Base-by-base conservation (phyloP, 768 basidiomycete genomes). In the Psilocybe cubensis region DNA sequence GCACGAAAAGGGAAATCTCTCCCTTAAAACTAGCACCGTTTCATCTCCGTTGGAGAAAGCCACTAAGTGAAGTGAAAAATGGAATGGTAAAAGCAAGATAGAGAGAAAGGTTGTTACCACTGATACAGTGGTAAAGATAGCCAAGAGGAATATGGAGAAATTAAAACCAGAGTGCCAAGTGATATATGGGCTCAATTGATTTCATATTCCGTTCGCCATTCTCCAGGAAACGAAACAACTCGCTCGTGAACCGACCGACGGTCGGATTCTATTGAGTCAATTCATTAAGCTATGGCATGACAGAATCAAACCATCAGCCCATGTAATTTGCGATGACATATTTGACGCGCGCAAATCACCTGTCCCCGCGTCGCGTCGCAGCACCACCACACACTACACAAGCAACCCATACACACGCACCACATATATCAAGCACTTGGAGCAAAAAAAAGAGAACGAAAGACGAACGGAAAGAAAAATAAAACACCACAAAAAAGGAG, bases 231-330 rank as follows among this genome's bases (percentile, higher is more conserved):
- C 40, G 20, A 38, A 18, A 25, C 47, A 21, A 56, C 24, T 49
- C 46, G 54, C 29, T 44, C 25, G 17, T 20, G 56, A 57, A 57
- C 49, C 56, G 42, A 42, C 27, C 43, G 40, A 38, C 12, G 35
- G 7, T 38, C 35, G 35, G 35, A 14, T 38, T 38, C 35, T 38
- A 38, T 38, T 38, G 14, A 38, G 35, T 38, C 35, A 17, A 38
- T 38, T 38, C 35, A 38, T 38, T 38, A 38, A 38, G 35, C 35
- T n/a, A 14, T 38, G 35, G 35, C 35, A 42, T 53, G 52, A 54
- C 58, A 59, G 38, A 59, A 59, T 59, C 58, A 59, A 59, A 52
- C 58, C 58, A 58, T 58, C 57, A 59, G 33, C 42, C 33, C 35
- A 38, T 33, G 52, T 24, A 54, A 42, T 52, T 52, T 6, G 23